phyloP scores from a whole-genome alignment of 2,329 filamentous ascomycete genomes.

The Phyllosticta citriasiana region DNA sequence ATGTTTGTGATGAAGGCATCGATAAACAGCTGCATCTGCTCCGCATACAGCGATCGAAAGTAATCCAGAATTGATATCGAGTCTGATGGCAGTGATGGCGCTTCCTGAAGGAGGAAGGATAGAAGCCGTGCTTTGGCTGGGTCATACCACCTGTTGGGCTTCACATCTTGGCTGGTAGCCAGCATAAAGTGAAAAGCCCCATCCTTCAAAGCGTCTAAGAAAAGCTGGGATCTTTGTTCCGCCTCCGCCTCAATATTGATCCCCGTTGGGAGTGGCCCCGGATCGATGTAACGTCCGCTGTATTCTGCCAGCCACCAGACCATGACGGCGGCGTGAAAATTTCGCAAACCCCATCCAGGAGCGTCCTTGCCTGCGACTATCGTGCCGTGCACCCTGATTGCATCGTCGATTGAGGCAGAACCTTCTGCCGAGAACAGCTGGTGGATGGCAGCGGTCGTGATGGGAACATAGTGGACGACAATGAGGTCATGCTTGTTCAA shows the following conservation, averaged over 20 bases:
- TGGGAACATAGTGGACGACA: conserved; percentile 71
- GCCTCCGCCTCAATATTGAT: conserved; percentile 59
- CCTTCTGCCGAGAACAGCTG: conserved; percentile 6
- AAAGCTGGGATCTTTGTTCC: conserved; percentile 59
- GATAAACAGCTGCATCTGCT: conserved; percentile 75
- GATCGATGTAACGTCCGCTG: conserved; percentile 77
- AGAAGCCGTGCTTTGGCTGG: conserved; percentile 75
- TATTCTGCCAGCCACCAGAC: conserved; percentile 91
- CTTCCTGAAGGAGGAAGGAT: conserved; percentile 72
- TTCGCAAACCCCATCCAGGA: conserved; percentile 60
- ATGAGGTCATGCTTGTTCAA: conserved; percentile 68
- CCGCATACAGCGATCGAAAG: conserved; percentile 65
- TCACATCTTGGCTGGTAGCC: conserved; percentile 71
- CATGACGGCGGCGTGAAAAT: conserved; percentile 67
- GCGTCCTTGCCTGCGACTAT: conserved; percentile 59
- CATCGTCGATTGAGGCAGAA: conserved; percentile 50
- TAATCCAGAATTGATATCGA: conserved; percentile 57
- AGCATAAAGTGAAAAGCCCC: conserved; percentile 89
- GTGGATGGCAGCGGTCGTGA: conserved; percentile 53
- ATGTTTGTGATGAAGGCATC: conserved; percentile 93
- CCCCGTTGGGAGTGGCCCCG: conserved; percentile 42
- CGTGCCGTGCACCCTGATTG: conserved; percentile 57
- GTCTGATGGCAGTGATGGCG: conserved; percentile 58
- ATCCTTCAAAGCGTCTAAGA: conserved; percentile 70
- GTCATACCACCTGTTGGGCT: conserved; percentile 75